Evolutionary conservation across 2,329 filamentous ascomycete genomes (phyloP).

Genomic region (Gremmenia infestans): DNA sequence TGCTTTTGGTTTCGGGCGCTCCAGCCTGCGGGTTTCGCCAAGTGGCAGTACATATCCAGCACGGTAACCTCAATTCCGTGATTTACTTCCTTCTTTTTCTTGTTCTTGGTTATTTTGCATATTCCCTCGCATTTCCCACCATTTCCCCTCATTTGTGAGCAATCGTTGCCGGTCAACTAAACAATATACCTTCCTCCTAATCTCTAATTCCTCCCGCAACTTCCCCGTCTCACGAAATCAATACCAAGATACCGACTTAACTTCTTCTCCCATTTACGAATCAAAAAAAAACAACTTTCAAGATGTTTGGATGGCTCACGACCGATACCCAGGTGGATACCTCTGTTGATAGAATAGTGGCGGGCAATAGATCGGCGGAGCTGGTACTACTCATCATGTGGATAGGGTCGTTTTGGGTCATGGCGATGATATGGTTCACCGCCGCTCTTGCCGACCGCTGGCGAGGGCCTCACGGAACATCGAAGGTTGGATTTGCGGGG

Average conservation of each 20-base stretch:
- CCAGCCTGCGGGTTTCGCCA: not conserved
- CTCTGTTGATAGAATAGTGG: not conserved
- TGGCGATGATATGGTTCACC: slow-evolving; percentile 7
- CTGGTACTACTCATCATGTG: not conserved
- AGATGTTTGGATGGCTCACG: slow-evolving; percentile 6
- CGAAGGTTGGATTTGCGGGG: not conserved
- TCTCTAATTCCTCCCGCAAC: not conserved
- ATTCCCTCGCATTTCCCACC: not conserved
- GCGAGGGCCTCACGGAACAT: slow-evolving; percentile 5
- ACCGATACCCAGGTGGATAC: not conserved
- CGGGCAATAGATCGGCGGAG: not conserved
- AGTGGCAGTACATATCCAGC: not conserved
- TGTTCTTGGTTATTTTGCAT: not conserved
- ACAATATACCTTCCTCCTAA: not conserved
- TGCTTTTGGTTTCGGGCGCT: not conserved
- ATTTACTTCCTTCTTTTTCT: not conserved
- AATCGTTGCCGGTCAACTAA: slow-evolving; percentile 8
- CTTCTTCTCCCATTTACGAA: not conserved
- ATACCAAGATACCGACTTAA: not conserved
- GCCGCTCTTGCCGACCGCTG: slow-evolving; percentile 7
- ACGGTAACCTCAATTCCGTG: not conserved
- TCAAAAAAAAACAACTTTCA: not conserved
- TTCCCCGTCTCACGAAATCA: not conserved
- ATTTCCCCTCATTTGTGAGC: not conserved
- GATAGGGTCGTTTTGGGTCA: not conserved